These are phyloP conservation scores for Exophiala viscosa DNA, from an alignment of 2,329 filamentous ascomycete genomes.

Conservation along the genomic window DNA sequence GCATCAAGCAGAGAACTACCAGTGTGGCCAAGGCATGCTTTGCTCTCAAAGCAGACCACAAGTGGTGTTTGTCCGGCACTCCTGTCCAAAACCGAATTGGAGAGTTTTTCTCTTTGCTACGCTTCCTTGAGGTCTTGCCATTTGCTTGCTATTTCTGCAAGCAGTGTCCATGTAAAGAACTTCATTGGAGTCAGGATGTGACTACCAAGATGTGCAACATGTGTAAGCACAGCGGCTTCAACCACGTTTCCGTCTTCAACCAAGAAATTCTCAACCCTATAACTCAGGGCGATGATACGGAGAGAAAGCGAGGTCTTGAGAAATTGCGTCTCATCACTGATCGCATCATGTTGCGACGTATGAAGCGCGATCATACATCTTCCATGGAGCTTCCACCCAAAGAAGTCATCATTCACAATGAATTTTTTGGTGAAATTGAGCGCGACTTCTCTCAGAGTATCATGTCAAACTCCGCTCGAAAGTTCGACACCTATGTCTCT, in stretches of 20 bases:
- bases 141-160: conserved; percentile 96
- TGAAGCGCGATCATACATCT: conserved; percentile 89
- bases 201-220: conserved; percentile 65
- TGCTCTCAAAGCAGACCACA: conserved; percentile 78
- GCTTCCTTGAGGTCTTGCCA: conserved; percentile 82
- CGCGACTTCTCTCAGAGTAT: conserved; percentile 93
- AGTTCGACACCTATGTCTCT: conserved; percentile 93
- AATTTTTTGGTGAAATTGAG: conserved; percentile 95
- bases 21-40: conserved; percentile 95
- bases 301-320: conserved; percentile 65
- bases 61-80: conserved; percentile 94
- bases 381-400: conserved; percentile 97
- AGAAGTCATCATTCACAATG: conserved; percentile 83
- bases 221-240: conserved; percentile 64
- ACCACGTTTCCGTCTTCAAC: conserved; percentile 81
- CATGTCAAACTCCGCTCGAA: conserved; percentile 83
- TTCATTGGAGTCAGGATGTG: conserved; percentile 75
- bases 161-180: conserved; percentile 70
- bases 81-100: conserved; percentile 96
- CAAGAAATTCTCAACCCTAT: conserved; percentile 88
- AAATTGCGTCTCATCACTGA: conserved; percentile 88
- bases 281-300: conserved; percentile 52
- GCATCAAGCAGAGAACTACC: conserved; percentile 78
- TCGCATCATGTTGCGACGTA: conserved; percentile 89
- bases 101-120: conserved; percentile 90